These are phyloP conservation scores for Mortierella hygrophila DNA, from an alignment of 192 early-diverging fungal genomes.

Conservation along the genomic window DNA sequence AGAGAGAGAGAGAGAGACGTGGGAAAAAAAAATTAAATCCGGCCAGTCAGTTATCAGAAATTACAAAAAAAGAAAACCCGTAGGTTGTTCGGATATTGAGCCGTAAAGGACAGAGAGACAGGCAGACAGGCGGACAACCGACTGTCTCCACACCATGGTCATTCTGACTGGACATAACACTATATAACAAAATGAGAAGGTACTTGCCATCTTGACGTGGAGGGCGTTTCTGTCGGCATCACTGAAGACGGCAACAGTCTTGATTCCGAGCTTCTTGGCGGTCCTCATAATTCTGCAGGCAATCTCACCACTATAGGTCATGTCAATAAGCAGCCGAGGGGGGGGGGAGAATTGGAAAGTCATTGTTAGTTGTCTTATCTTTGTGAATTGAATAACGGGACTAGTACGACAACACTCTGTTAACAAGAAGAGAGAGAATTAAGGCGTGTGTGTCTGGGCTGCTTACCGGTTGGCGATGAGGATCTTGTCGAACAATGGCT, in stretches of 20 bases:
- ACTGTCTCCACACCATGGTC: no score
- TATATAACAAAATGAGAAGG: not conserved
- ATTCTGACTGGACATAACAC: not conserved
- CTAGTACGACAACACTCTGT: not conserved
- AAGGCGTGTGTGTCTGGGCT: not conserved
- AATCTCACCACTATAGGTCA: conserved; percentile 76
- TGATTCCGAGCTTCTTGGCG: conserved; percentile 90
- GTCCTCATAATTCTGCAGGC: conserved; percentile 86
- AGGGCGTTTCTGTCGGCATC: conserved; percentile 90
- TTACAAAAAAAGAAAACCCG: not conserved
- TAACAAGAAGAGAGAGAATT: not conserved
- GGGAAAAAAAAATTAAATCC: conserved; percentile 7
- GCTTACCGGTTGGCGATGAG: conserved; percentile 92
- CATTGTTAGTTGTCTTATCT: not conserved
- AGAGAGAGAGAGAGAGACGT: conserved; percentile 5
- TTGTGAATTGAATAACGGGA: not conserved
- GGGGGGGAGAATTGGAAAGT: not conserved
- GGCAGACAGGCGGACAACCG: not conserved
- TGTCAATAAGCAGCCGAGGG: not conserved
- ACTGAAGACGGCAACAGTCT: conserved; percentile 93
- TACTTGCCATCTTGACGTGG: conserved; percentile 82
- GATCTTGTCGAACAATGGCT: conserved; percentile 95
- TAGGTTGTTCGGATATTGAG: not conserved
- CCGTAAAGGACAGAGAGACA: not conserved
- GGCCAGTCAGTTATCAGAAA: not conserved